These are phyloP conservation scores for Candida sanyaensis DNA, from an alignment of 1,139 yeast species.

Conservation along the genomic window DNA sequence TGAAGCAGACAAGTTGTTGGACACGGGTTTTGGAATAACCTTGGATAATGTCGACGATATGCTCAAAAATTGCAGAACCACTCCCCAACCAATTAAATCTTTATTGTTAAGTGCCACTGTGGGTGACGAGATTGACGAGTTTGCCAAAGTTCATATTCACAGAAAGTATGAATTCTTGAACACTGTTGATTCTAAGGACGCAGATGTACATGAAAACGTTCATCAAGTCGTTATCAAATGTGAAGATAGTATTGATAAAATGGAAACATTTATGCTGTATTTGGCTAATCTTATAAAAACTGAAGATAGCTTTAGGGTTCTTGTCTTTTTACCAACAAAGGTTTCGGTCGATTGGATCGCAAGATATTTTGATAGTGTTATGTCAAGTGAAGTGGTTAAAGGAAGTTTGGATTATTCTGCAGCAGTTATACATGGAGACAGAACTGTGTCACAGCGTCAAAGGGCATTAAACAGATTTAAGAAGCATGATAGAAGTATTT, in stretches of 20 bases:
- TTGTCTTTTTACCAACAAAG: conserved; percentile 82
- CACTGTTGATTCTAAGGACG: conserved; percentile 73
- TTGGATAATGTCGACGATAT: conserved; percentile 36
- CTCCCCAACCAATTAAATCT: conserved; percentile 51
- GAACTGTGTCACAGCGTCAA: conserved; percentile 28
- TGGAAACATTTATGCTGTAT: conserved; percentile 55
- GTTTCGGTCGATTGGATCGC: conserved; percentile 56
- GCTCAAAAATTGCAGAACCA: conserved; percentile 7
- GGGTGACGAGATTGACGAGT: conserved; percentile 61
- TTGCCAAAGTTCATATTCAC: conserved; percentile 70
- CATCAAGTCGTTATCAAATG: conserved; percentile 64
- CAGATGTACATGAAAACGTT: conserved; percentile 80
- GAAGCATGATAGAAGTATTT: conserved; percentile 49
- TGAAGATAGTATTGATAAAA: conserved; percentile 47
- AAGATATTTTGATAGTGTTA: conserved; percentile 7
- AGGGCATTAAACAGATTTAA: conserved; percentile 50
- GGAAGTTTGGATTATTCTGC: not conserved
- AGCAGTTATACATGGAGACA: conserved; percentile 43
- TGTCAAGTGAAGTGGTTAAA: not conserved
- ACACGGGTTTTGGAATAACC: conserved; percentile 70
- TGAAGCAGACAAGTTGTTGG: conserved; percentile 79
- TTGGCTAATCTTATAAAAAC: conserved; percentile 32
- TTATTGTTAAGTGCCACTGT: conserved; percentile 88
- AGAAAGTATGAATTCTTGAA: conserved; percentile 67
- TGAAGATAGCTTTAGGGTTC: conserved; percentile 59